Evolutionary conservation across 345 rosid species (phyloP).

Genomic region (Melaleuca alternifolia): DNA sequence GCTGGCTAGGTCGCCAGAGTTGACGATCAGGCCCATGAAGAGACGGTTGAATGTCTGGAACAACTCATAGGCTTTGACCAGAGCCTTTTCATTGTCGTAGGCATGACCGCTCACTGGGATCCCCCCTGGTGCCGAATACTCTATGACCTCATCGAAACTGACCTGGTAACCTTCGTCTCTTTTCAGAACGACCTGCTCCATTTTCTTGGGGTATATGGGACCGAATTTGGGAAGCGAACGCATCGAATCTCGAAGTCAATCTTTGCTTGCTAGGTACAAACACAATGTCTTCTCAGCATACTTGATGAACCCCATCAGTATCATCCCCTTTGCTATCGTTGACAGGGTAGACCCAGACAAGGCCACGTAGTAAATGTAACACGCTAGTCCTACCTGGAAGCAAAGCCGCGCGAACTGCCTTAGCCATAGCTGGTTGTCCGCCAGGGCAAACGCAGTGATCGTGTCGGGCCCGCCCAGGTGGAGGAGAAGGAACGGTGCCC

Average conservation of each 20-base stretch:
- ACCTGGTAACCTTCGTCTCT: neutral
- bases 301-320: neutral
- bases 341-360: neutral
- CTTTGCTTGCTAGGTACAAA: neutral
- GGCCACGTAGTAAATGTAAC: neutral
- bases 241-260: neutral
- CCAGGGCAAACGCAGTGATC: neutral
- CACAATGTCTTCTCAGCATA: neutral
- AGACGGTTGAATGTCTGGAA: conserved; percentile 27
- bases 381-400: neutral
- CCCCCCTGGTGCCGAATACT: neutral
- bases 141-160: neutral
- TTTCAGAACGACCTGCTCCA: neutral
- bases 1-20: neutral
- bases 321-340: neutral
- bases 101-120: neutral
- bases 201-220: neutral
- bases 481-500: neutral
- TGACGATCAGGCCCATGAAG: conserved; percentile 25
- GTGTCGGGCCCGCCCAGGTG: neutral
- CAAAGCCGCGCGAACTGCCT: neutral
- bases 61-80: conserved; percentile 5
- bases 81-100: neutral
- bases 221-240: neutral
- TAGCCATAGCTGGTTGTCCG: neutral